phyloP scores from a whole-genome alignment of 257 asterid species.

The Solanum chiquidenum region DNA sequence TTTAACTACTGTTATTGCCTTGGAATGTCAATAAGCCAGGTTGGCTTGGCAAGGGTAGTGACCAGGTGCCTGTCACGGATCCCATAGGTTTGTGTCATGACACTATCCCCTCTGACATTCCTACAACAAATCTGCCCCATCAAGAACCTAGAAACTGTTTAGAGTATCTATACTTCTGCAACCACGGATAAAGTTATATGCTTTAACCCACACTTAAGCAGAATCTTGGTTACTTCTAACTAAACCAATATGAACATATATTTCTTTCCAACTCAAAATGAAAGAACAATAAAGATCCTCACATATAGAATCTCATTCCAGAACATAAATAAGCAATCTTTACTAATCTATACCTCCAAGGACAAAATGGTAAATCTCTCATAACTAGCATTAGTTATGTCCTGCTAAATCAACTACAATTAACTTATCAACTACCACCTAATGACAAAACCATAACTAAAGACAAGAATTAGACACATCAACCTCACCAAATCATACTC shows the following conservation, averaged over 20 bases:
- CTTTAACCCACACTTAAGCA: background rate
- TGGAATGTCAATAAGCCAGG: background rate
- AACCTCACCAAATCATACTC: background rate
- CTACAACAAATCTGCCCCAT: background rate
- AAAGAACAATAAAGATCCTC: background rate
- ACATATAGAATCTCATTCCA: background rate
- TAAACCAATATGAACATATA: background rate
- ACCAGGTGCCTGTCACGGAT: background rate
- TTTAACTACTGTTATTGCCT: background rate
- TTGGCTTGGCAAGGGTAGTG: background rate
- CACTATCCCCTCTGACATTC: background rate
- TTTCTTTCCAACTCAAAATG: background rate
- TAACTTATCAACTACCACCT: background rate
- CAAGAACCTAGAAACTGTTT: background rate
- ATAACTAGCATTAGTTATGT: background rate
- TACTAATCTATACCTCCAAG: background rate
- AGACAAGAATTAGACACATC: background rate
- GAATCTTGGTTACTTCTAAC: background rate
- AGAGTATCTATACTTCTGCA: background rate
- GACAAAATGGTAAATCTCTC: background rate
- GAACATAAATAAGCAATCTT: background rate
- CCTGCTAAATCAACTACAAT: background rate
- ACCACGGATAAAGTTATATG: background rate
- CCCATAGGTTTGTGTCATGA: background rate
- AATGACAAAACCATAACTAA: background rate